These are phyloP conservation scores for Hylodesmum podocarpum DNA, from an alignment of 306 rosid genomes.

Conservation along the genomic window DNA sequence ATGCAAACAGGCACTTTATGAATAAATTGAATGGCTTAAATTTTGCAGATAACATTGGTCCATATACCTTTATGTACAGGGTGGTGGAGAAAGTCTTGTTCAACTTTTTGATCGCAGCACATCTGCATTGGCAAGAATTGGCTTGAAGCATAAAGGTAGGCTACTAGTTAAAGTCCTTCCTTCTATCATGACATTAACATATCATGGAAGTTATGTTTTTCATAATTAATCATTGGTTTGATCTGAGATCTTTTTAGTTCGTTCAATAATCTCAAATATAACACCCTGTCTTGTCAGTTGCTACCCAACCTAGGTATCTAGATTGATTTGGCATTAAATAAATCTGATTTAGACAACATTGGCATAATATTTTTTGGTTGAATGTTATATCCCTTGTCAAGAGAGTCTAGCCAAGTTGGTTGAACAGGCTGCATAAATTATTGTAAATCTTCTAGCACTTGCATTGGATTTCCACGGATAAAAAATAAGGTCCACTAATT, in stretches of 20 bases:
- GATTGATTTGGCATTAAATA: constrained; percentile 14
- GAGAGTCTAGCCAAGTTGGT: too few species aligned
- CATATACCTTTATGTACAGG: constrained; percentile 49
- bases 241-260: constrained; percentile 10
- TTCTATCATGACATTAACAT: background rate
- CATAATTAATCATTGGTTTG: constrained; percentile 1
- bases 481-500: too few species aligned
- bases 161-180: background rate
- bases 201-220: background rate
- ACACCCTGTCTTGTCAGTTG: background rate
- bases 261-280: background rate
- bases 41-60: constrained; percentile 25
- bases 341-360: constrained; percentile 8
- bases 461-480: too few species aligned
- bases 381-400: background rate
- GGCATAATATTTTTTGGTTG: background rate
- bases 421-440: too few species aligned
- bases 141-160: constrained; percentile 73
- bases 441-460: too few species aligned
- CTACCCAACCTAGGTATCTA: background rate
- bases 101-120: constrained; percentile 77
- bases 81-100: constrained; percentile 92
- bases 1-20: background rate
- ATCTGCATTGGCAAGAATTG: constrained; percentile 63
- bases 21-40: constrained; percentile 12